Percentiles rank a stretch among this genome's conserved stretches.
Evolutionary conservation across 2,329 filamentous ascomycete genomes (phyloP).

Genomic region (Clonostachys chloroleuca): DNA sequence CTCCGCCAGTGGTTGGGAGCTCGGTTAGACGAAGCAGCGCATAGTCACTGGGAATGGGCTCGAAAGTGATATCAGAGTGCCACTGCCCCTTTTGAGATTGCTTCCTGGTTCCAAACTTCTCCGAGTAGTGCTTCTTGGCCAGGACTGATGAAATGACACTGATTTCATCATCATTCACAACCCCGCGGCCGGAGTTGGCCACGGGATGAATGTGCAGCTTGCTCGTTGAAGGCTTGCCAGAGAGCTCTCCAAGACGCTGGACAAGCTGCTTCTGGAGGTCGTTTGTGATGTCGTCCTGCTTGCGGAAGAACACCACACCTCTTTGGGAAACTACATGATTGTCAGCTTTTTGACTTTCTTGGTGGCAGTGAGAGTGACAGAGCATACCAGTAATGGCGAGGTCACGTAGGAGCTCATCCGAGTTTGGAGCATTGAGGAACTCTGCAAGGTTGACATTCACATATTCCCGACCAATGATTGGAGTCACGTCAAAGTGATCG

Average conservation of each 20-base stretch:
- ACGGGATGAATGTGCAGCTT: conserved; percentile 58
- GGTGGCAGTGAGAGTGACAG: too few species aligned
- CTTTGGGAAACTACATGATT: conserved; percentile 52
- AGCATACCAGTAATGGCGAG: conserved; percentile 62
- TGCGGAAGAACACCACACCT: conserved; percentile 67
- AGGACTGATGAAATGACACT: conserved; percentile 58
- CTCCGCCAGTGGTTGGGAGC: conserved; percentile 50
- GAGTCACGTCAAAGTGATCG: conserved; percentile 55
- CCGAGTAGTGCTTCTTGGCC: conserved; percentile 42
- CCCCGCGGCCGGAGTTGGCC: conserved; percentile 44
- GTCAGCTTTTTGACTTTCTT: neutral
- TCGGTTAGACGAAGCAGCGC: conserved; percentile 48
- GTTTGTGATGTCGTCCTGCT: conserved; percentile 56
- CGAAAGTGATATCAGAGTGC: conserved; percentile 64
- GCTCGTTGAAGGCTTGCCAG: conserved; percentile 50
- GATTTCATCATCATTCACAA: conserved; percentile 54
- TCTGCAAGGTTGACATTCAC: conserved; percentile 55
- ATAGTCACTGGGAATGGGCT: conserved; percentile 60
- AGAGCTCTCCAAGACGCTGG: conserved; percentile 52
- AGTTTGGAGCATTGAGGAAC: conserved; percentile 54
- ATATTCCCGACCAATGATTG: conserved; percentile 58
- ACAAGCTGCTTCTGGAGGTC: conserved; percentile 63
- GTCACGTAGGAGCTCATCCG: conserved; percentile 60
- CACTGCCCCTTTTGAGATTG: conserved; percentile 41
- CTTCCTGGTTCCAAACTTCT: conserved; percentile 22